Conservation (phyloP, 441 rosid species). For the Brassica balearica region DNA sequence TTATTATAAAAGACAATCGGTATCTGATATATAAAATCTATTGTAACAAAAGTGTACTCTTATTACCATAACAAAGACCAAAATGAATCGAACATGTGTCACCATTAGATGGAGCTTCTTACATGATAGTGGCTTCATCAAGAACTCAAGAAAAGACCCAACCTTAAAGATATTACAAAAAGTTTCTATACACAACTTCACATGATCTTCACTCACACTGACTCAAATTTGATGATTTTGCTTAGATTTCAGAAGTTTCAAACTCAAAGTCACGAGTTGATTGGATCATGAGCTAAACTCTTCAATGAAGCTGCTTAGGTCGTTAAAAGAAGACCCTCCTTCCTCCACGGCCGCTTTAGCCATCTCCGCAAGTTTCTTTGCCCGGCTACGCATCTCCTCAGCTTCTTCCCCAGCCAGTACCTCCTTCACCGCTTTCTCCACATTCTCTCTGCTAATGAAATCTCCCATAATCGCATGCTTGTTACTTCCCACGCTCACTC, state of each 20-base stretch:
- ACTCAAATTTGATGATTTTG: neutral
- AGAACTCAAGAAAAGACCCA: neutral
- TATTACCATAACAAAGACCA: neutral
- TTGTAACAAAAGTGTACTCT: neutral
- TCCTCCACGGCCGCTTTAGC: slow-evolving; percentile 57
- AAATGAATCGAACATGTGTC: neutral
- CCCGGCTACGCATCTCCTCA: slow-evolving; percentile 54
- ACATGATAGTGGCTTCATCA: neutral
- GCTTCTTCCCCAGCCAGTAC: slow-evolving; percentile 56
- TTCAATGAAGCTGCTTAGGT: slow-evolving; percentile 47
- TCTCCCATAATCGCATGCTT: slow-evolving; percentile 40
- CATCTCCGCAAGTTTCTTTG: slow-evolving; percentile 44
- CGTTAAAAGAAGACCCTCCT: slow-evolving; percentile 63
- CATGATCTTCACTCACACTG: neutral
- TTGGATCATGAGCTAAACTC: slow-evolving; percentile 36
- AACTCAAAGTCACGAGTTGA: neutral
- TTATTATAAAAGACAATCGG: neutral
- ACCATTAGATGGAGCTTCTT: neutral
- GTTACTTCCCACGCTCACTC: slow-evolving; percentile 47
- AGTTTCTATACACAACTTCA: neutral
- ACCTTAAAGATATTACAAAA: neutral
- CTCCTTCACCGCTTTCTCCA: slow-evolving; percentile 54
- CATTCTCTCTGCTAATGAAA: slow-evolving; percentile 47
- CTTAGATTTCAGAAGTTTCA: neutral
- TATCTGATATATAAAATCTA: neutral